Conservation (phyloP, 495 filamentous ascomycete species). For the Trichoderma erinaceum region DNA sequence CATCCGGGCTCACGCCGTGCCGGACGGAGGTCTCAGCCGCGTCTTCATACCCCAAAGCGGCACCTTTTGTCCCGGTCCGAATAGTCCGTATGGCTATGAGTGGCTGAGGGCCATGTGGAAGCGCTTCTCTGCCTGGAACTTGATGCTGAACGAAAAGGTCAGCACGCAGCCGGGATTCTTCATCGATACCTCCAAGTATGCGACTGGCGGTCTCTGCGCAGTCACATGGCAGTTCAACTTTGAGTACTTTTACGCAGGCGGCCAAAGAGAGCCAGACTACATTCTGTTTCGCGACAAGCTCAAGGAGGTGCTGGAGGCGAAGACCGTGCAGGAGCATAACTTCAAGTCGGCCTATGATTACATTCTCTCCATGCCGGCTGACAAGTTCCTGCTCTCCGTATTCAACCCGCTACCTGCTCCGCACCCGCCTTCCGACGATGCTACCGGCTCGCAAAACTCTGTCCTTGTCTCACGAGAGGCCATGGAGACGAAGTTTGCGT, state of each 20-base stretch:
- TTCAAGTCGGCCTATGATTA: conserved; percentile 3
- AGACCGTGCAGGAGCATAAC: neutral
- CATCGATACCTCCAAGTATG: neutral
- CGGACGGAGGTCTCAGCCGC: neutral
- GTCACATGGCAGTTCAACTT: conserved; percentile 15
- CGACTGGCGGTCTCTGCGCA: conserved; percentile 1
- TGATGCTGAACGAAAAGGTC: conserved; percentile 15
- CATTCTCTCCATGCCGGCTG: neutral
- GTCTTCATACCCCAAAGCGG: conserved; percentile 10
- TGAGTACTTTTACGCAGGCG: conserved; percentile 15
- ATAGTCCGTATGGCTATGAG: conserved; percentile 15
- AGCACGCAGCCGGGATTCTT: conserved; percentile 17
- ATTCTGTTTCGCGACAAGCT: conserved; percentile 12
- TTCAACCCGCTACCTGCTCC: neutral
- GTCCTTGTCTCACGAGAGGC: conserved; percentile 15
- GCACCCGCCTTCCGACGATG: conserved; percentile 8
- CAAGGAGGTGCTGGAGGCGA: neutral
- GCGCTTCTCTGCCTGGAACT: conserved; percentile 10
- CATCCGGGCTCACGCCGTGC: neutral
- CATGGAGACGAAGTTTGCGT: conserved; percentile 7
- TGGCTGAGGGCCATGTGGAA: conserved; percentile 14
- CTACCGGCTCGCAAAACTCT: conserved; percentile 15
- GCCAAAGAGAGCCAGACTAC: conserved; percentile 13
- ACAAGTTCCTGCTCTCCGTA: neutral
- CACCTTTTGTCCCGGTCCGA: conserved; percentile 9